Conservation (phyloP, 768 basidiomycete genomes). For the Termitomyces sp. region DNA sequence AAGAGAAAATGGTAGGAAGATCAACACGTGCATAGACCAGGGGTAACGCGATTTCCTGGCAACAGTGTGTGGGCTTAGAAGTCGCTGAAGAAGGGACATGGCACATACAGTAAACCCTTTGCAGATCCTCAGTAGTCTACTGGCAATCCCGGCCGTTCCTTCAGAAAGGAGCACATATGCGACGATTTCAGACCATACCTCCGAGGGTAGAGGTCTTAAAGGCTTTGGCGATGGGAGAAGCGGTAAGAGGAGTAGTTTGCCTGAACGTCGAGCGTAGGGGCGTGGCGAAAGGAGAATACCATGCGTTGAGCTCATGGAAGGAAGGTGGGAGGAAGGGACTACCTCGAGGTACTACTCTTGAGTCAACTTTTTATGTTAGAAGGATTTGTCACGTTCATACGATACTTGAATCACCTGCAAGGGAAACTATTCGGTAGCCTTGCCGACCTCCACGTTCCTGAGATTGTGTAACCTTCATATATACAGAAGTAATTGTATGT, state of each 20-base stretch:
- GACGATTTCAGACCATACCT: conserved; percentile 71
- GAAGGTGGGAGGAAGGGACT: conserved; percentile 13
- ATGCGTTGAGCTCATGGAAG: conserved; percentile 31
- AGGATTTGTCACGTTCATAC: not conserved
- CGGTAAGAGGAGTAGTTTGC: conserved; percentile 64
- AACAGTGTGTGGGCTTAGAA: not conserved
- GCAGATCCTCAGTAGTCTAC: conserved; percentile 42
- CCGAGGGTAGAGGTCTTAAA: conserved; percentile 58
- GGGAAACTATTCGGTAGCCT: not conserved
- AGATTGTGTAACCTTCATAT: not conserved
- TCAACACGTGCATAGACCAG: conserved; percentile 59
- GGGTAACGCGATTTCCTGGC: conserved; percentile 65
- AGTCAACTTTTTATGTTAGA: not conserved
- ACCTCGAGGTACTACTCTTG: not conserved
- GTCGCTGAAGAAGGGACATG: not conserved
- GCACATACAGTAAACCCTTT: conserved; percentile 43
- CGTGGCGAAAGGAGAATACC: conserved; percentile 62
- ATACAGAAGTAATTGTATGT: not conserved
- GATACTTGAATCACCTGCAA: not conserved
- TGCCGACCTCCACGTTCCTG: not conserved
- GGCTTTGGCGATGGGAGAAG: conserved; percentile 57
- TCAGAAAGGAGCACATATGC: conserved; percentile 32
- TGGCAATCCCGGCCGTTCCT: conserved; percentile 24
- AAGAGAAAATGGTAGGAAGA: conserved; percentile 38
- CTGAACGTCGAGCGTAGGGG: conserved; percentile 58